These are phyloP conservation scores for Septoria linicola DNA, from an alignment of 2,329 filamentous ascomycete species.

Conservation along the genomic window DNA sequence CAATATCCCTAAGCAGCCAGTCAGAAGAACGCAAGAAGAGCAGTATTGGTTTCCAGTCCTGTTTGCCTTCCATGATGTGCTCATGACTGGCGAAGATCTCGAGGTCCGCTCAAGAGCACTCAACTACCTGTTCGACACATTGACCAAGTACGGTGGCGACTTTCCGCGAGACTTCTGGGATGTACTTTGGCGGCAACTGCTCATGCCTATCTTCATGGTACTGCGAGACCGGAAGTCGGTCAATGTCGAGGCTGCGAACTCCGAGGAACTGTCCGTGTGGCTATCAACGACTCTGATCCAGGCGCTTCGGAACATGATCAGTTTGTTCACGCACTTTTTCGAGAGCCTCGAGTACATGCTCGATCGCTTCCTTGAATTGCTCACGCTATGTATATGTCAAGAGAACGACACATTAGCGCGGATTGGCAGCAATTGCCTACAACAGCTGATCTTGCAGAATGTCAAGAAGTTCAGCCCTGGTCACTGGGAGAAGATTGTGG, in stretches of 20 bases:
- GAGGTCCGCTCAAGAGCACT: slow-evolving; percentile 87
- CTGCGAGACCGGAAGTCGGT: slow-evolving; percentile 85
- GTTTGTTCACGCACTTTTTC: slow-evolving; percentile 97
- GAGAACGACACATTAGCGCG: slow-evolving; percentile 98
- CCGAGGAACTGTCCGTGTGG: slow-evolving; percentile 98
- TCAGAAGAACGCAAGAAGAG: slow-evolving; percentile 86
- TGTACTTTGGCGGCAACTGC: slow-evolving; percentile 91
- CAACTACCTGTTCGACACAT: slow-evolving; percentile 93
- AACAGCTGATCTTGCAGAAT: slow-evolving; percentile 94
- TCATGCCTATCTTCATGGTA: slow-evolving; percentile 98
- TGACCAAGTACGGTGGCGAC: slow-evolving; percentile 84
- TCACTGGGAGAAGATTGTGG: slow-evolving; percentile 94
- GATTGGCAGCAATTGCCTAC: slow-evolving; percentile 96
- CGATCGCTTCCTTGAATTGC: slow-evolving; percentile 89
- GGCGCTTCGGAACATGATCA: slow-evolving; percentile 96
- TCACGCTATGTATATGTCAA: slow-evolving; percentile 95
- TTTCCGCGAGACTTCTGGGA: slow-evolving; percentile 98
- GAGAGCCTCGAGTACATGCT: slow-evolving; percentile 96
- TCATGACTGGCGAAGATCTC: slow-evolving; percentile 98
- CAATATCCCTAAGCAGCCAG: slow-evolving; percentile 61
- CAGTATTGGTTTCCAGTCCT: slow-evolving; percentile 98
- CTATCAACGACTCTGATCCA: slow-evolving; percentile 99
- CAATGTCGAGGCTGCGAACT: slow-evolving; percentile 90
- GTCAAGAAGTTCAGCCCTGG: slow-evolving; percentile 83
- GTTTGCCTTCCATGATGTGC: slow-evolving; percentile 96